A percentile compares a stretch with the other conserved stretches of the same genome.
Conservation (phyloP, 257 asterid species). For the Orobanche coerulescens region DNA sequence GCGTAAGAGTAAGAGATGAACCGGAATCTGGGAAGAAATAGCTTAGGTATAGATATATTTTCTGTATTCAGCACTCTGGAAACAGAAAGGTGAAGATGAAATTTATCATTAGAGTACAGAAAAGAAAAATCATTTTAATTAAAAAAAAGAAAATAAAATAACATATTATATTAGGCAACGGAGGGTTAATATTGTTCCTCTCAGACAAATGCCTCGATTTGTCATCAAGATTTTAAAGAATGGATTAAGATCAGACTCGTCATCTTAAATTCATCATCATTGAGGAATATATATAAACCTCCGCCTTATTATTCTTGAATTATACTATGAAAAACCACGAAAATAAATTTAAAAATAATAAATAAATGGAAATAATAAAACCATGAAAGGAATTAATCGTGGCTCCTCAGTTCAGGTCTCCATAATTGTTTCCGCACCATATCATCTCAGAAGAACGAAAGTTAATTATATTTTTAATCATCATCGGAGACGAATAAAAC, state of each 20-base stretch:
- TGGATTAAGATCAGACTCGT: slow-evolving; percentile 62
- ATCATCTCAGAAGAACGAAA: slow-evolving; percentile 18
- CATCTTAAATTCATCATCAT: slow-evolving; percentile 43
- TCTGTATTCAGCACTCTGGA: no score
- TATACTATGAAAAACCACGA: no score
- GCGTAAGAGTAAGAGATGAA: no score
- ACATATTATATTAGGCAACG: not conserved
- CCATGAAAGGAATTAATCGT: not conserved
- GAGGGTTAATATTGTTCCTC: slow-evolving; percentile 22
- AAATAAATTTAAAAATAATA: no score
- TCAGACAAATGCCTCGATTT: slow-evolving; percentile 62
- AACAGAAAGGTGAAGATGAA: no score
- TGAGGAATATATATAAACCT: slow-evolving; percentile 17
- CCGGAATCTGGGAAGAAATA: no score
- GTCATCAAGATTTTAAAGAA: slow-evolving; percentile 43
- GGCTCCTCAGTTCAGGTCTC: not conserved
- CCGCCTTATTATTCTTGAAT: not conserved
- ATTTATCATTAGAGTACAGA: no score
- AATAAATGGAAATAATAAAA: not conserved
- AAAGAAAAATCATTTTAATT: no score
- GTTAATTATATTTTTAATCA: not conserved
- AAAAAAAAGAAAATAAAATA: not conserved
- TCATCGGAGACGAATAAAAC: not conserved
- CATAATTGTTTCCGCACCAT: not conserved
- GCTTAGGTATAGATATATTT: no score